phyloP scores from a whole-genome alignment of 768 basidiomycete genomes.

The Crucibulum laeve region DNA sequence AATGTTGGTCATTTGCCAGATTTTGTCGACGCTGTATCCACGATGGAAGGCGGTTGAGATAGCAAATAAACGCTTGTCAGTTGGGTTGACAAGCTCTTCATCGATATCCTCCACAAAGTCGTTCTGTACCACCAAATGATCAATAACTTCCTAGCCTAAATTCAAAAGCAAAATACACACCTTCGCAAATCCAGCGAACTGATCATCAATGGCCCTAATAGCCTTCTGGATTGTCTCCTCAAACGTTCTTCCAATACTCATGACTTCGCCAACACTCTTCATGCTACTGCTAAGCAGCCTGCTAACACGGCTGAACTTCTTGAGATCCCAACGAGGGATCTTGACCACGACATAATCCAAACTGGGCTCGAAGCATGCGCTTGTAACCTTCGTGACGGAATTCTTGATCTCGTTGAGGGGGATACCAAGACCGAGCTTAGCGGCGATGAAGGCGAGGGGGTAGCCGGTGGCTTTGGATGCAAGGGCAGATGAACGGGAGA shows the following conservation, averaged over 20 bases:
- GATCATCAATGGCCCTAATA: slow-evolving; percentile 93
- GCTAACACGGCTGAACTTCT: slow-evolving; percentile 96
- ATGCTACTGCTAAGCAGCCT: slow-evolving; percentile 89
- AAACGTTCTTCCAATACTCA: slow-evolving; percentile 98
- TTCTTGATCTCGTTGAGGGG: slow-evolving; percentile 98
- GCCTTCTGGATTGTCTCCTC: slow-evolving; percentile 99
- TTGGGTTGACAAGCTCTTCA: slow-evolving; percentile 89
- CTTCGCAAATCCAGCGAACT: slow-evolving; percentile 89
- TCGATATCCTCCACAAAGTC: slow-evolving; percentile 88
- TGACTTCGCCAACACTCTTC: slow-evolving; percentile 99
- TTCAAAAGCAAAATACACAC: slow-evolving; percentile 23
- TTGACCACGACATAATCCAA: slow-evolving; percentile 98
- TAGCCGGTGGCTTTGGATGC: slow-evolving; percentile 71
- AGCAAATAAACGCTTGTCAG: slow-evolving; percentile 96
- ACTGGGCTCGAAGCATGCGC: slow-evolving; percentile 96
- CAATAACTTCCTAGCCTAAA: background rate
- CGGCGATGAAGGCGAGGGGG: slow-evolving; percentile 98
- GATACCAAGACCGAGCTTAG: slow-evolving; percentile 97
- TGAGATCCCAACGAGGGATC: slow-evolving; percentile 98
- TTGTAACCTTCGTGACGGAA: slow-evolving; percentile 94
- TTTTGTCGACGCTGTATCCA: slow-evolving; percentile 92
- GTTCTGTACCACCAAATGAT: slow-evolving; percentile 45
- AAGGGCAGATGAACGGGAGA: slow-evolving; percentile 92
- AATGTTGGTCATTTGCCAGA: slow-evolving; percentile 97
- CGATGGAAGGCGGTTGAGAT: slow-evolving; percentile 91